These are phyloP conservation scores for Thozetella sp. DNA, from an alignment of 495 filamentous ascomycete genomes.

Conservation along the genomic window DNA sequence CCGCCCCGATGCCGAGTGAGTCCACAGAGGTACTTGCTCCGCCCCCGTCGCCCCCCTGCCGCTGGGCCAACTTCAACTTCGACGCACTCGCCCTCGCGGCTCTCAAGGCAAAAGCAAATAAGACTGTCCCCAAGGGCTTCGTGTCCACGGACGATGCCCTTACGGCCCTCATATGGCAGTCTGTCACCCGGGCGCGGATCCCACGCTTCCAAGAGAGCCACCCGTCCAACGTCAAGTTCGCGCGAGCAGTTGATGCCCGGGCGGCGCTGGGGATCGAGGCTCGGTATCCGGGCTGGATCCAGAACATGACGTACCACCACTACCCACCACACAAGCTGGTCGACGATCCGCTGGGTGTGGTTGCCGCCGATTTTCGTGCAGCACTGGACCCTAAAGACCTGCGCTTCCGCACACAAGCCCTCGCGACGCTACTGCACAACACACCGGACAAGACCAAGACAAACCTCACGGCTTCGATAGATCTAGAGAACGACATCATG, in stretches of 20 bases:
- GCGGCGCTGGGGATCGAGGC: constrained; percentile 39
- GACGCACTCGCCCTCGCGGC: constrained; percentile 22
- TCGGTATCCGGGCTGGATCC: constrained; percentile 45
- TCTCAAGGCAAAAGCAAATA: constrained; percentile 41
- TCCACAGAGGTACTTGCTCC: neutral
- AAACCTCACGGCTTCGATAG: constrained; percentile 26
- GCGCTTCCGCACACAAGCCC: constrained; percentile 31
- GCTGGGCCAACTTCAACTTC: constrained; percentile 49
- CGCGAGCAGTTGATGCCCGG: constrained; percentile 55
- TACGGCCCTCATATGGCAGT: constrained; percentile 54
- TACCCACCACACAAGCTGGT: constrained; percentile 27
- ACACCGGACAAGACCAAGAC: constrained; percentile 30
- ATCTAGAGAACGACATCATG: constrained; percentile 41
- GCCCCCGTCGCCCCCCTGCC: constrained; percentile 19
- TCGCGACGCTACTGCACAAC: constrained; percentile 40
- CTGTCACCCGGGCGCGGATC: constrained; percentile 42
- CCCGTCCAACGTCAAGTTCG: constrained; percentile 28
- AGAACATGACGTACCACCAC: constrained; percentile 41
- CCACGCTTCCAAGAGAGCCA: constrained; percentile 30
- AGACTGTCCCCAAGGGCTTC: constrained; percentile 18
- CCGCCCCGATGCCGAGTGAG: neutral
- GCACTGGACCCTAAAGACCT: constrained; percentile 38
- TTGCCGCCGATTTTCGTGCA: constrained; percentile 45
- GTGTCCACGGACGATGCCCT: constrained; percentile 55
- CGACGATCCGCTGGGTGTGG: constrained; percentile 31